A percentile compares a stretch with the other conserved stretches of the same genome.
phyloP scores from a whole-genome alignment of 2,329 filamentous ascomycete species.

The Penicillium sumatraense region DNA sequence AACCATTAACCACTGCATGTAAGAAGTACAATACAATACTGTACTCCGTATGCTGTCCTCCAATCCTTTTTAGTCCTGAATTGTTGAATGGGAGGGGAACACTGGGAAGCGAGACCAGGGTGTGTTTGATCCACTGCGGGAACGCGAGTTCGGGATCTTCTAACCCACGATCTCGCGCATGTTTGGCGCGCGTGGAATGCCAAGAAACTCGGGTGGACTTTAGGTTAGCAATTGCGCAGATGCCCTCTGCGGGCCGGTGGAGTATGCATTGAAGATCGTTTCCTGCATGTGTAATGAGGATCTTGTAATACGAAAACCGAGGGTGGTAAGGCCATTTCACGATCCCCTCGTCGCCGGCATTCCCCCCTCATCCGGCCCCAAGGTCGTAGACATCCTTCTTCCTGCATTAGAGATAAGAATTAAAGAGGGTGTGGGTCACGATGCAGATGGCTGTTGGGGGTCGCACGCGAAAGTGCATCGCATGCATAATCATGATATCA shows the following conservation, averaged over 20 bases:
- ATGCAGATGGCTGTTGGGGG: conserved; percentile 2
- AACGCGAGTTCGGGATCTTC: conserved; percentile 1
- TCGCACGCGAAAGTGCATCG: conserved; percentile 3
- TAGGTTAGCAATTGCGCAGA: conserved; percentile 6
- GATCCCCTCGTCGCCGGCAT: neutral
- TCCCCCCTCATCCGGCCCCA: neutral
- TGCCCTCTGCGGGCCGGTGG: conserved; percentile 8
- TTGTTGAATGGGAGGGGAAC: neutral
- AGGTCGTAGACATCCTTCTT: neutral
- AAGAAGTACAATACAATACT: no score
- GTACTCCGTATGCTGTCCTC: no score
- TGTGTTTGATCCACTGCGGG: conserved; percentile 1
- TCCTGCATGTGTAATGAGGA: neutral
- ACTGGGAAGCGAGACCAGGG: neutral
- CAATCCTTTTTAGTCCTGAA: neutral
- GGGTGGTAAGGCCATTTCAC: conserved; percentile 1
- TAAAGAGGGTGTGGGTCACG: neutral
- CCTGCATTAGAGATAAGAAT: neutral
- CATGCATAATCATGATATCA: conserved; percentile 1
- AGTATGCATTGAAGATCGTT: conserved; percentile 13
- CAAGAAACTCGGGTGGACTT: conserved; percentile 4
- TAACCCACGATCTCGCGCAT: conserved; percentile 1
- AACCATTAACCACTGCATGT: no score
- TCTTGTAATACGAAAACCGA: conserved; percentile 16
- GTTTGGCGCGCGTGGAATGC: conserved; percentile 1